A percentile compares a stretch with the other conserved stretches of the same genome.
Evolutionary conservation across 371 early-diverging fungal species (phyloP).

Genomic region (Circinella umbellata): DNA sequence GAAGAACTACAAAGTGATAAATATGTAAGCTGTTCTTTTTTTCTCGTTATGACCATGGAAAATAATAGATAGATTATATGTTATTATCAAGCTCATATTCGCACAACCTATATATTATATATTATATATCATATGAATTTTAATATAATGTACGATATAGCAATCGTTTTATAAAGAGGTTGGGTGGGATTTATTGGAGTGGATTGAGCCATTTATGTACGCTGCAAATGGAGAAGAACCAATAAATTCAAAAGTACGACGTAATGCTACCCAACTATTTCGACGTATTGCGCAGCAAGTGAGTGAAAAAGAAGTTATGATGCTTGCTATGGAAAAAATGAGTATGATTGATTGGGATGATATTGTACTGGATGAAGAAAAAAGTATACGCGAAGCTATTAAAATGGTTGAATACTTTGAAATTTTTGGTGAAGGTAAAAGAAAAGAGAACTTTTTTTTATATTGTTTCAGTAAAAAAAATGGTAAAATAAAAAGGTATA

Average conservation of each 20-base stretch:
- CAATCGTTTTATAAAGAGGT: neutral
- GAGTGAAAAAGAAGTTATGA: slow-evolving; percentile 10
- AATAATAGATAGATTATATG: too few species aligned
- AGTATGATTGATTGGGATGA: slow-evolving; percentile 15
- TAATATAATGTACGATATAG: neutral
- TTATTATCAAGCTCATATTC: too few species aligned
- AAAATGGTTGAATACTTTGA: slow-evolving; percentile 11
- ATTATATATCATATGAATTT: neutral
- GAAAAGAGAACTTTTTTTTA: neutral
- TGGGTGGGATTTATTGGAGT: slow-evolving; percentile 16
- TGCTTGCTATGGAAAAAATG: slow-evolving; percentile 19
- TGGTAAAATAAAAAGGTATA: too few species aligned
- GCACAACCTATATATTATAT: too few species aligned
- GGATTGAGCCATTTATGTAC: slow-evolving; percentile 14
- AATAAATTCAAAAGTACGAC: slow-evolving; percentile 7
- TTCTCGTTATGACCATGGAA: too few species aligned
- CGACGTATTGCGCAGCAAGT: neutral
- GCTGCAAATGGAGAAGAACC: slow-evolving; percentile 12
- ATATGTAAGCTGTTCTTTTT: neutral
- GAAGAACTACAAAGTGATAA: neutral
- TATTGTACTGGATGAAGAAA: slow-evolving; percentile 7
- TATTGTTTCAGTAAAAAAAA: too few species aligned
- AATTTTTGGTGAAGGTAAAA: slow-evolving; percentile 17
- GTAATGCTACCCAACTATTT: slow-evolving; percentile 4
- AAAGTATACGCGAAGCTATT: slow-evolving; percentile 5